phyloP scores from a whole-genome alignment of 2,329 filamentous ascomycete genomes.

The Fusarium falciforme region DNA sequence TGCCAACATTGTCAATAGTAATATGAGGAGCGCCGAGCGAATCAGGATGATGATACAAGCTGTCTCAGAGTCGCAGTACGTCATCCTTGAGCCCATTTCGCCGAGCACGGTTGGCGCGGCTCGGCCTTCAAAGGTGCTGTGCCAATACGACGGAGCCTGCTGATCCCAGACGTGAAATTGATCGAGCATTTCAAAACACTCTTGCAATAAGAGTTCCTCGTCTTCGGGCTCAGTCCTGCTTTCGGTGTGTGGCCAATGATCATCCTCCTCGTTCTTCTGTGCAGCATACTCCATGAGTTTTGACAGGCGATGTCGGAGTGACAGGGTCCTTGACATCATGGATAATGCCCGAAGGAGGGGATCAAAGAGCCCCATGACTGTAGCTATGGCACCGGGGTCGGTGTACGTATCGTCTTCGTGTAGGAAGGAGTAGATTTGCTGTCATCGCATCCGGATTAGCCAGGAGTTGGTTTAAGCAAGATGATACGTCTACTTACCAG shows the following conservation, averaged over 20 bases:
- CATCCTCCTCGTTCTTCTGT: neutral
- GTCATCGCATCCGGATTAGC: neutral
- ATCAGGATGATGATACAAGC: slow-evolving; percentile 49
- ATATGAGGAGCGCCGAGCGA: slow-evolving; percentile 46
- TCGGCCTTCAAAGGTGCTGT: slow-evolving; percentile 45
- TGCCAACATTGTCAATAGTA: slow-evolving; percentile 45
- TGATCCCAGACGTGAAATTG: slow-evolving; percentile 45
- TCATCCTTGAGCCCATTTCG: slow-evolving; percentile 30
- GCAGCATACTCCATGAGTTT: slow-evolving; percentile 7
- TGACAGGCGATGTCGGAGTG: slow-evolving; percentile 28
- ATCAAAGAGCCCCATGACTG: slow-evolving; percentile 44
- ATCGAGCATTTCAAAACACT: slow-evolving; percentile 46
- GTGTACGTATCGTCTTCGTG: slow-evolving; percentile 46
- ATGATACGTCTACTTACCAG: slow-evolving; percentile 37
- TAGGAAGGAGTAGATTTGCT: slow-evolving; percentile 51
- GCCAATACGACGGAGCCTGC: slow-evolving; percentile 48
- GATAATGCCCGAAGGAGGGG: slow-evolving; percentile 46
- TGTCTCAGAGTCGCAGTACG: slow-evolving; percentile 46
- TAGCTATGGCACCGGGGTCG: slow-evolving; percentile 46
- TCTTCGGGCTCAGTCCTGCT: neutral
- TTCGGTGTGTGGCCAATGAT: neutral
- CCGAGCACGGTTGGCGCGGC: slow-evolving; percentile 44
- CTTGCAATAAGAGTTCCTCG: slow-evolving; percentile 18
- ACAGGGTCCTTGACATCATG: slow-evolving; percentile 45
- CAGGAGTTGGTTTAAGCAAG: neutral